Conservation (phyloP, 352 stramenopile species). For the Phytopythium helicoides region DNA sequence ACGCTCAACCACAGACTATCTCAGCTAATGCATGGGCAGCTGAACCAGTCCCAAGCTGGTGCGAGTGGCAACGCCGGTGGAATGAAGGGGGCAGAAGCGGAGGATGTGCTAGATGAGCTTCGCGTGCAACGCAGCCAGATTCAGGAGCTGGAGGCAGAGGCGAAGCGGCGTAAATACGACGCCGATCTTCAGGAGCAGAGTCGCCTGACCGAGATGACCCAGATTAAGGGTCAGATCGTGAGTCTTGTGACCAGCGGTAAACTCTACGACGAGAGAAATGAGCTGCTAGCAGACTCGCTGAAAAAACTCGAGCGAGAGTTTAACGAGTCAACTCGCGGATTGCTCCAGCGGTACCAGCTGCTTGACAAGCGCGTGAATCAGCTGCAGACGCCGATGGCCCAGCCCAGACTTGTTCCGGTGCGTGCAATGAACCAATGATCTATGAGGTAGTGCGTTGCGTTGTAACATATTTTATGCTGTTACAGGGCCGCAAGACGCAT, state of each 20-base stretch:
- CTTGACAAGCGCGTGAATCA: constrained; percentile 62
- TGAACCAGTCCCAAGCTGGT: constrained; percentile 40
- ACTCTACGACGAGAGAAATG: constrained; percentile 64
- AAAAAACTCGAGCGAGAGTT: constrained; percentile 67
- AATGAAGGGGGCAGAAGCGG: constrained; percentile 26
- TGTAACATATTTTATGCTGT: background rate
- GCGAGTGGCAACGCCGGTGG: background rate
- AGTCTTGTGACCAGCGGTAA: constrained; percentile 60
- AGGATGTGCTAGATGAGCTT: constrained; percentile 72
- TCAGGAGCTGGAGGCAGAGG: constrained; percentile 69
- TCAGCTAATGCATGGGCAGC: constrained; percentile 71
- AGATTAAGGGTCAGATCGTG: constrained; percentile 73
- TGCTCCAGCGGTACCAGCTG: constrained; percentile 55
- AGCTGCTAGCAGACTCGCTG: constrained; percentile 52
- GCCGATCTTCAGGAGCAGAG: constrained; percentile 76
- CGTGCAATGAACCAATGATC: constrained; percentile 7
- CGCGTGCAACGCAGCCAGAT: constrained; percentile 70
- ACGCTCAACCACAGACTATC: constrained; percentile 77
- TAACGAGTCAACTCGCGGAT: constrained; percentile 45
- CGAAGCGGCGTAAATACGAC: constrained; percentile 68
- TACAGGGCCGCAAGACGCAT: constrained; percentile 27
- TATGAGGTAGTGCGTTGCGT: background rate
- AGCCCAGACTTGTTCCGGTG: constrained; percentile 38
- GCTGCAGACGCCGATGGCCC: constrained; percentile 42
- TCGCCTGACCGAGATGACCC: constrained; percentile 66